phyloP scores from a whole-genome alignment of 2,329 filamentous ascomycete species.

The Aspergillus transmontanensis region DNA sequence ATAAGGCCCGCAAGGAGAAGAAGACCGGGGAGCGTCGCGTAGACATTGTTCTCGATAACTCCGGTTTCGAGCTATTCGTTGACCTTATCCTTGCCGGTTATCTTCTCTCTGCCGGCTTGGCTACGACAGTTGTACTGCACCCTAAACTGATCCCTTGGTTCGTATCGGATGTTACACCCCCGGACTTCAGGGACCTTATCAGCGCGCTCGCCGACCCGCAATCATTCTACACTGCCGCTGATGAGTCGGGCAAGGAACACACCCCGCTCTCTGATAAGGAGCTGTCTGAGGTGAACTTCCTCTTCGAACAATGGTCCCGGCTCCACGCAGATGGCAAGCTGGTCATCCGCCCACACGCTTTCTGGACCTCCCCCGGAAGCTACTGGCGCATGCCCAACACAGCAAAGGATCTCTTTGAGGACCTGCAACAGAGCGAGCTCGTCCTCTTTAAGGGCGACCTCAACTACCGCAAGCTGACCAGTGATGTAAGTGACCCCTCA shows the following conservation, averaged over 20 bases:
- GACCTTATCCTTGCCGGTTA: slow-evolving; percentile 92
- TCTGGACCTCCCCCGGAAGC: slow-evolving; percentile 87
- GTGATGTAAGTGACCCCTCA: slow-evolving; percentile 67
- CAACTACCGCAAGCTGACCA: slow-evolving; percentile 92
- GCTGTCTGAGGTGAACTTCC: slow-evolving; percentile 66
- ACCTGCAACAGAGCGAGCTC: slow-evolving; percentile 80
- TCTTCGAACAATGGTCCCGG: slow-evolving; percentile 79
- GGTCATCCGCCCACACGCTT: slow-evolving; percentile 77
- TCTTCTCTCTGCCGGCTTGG: slow-evolving; percentile 78
- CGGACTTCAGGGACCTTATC: slow-evolving; percentile 82
- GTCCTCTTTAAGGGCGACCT: slow-evolving; percentile 97
- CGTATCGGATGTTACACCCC: slow-evolving; percentile 88
- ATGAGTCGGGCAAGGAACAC: slow-evolving; percentile 61
- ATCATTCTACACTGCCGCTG: slow-evolving; percentile 76
- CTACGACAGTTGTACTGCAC: slow-evolving; percentile 83
- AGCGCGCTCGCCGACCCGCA: slow-evolving; percentile 76
- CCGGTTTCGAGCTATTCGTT: slow-evolving; percentile 95
- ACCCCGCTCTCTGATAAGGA: slow-evolving; percentile 69
- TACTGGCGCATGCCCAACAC: slow-evolving; percentile 82
- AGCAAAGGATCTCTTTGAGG: slow-evolving; percentile 69
- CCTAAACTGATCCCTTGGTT: slow-evolving; percentile 98
- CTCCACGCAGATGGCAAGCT: slow-evolving; percentile 84
- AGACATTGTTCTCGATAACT: slow-evolving; percentile 95
- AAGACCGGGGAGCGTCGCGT: slow-evolving; percentile 71
- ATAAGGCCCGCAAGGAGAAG: slow-evolving; percentile 63